A percentile compares a stretch with the other conserved stretches of the same genome.
Evolutionary conservation across 31 red algal species (phyloP).

Genomic region (Pterothamnion heteromorphum): DNA sequence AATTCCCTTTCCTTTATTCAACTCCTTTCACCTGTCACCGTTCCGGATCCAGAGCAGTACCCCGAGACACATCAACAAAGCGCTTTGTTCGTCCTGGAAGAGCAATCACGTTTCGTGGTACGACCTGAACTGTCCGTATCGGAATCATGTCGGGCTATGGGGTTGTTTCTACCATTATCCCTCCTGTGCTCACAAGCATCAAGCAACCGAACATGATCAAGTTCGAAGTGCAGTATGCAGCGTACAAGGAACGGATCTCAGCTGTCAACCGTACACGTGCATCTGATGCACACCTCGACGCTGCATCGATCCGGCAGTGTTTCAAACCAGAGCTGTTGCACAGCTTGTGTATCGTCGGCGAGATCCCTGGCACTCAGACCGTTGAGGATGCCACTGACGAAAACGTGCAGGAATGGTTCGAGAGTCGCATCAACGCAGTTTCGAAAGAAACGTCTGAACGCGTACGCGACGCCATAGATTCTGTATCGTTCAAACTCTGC

Average conservation of each 20-base stretch:
- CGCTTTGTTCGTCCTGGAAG: no score
- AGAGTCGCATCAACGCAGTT: not conserved
- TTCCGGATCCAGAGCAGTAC: no score
- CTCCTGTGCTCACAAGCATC: not conserved
- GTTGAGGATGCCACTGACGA: conserved; percentile 46
- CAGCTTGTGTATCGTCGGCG: conserved; percentile 31
- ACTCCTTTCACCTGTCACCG: no score
- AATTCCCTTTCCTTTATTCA: no score
- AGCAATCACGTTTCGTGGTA: no score
- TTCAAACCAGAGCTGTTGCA: conserved; percentile 24
- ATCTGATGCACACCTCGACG: not conserved
- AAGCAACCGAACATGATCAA: not conserved
- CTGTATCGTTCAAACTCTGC: conserved; percentile 17
- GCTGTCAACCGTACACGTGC: not conserved
- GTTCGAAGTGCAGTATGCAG: not conserved
- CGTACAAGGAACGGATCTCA: not conserved
- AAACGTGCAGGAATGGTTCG: conserved; percentile 41
- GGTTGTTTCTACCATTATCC: not conserved
- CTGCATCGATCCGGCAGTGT: not conserved
- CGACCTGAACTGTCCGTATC: no score
- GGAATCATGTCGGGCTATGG: conserved; percentile 24
- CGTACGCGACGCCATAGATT: not conserved
- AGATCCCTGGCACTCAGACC: not conserved
- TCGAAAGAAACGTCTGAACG: not conserved
- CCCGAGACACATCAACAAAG: no score